Conservation (phyloP, 352 stramenopile genomes). For the Globisporangium echinulatum region DNA sequence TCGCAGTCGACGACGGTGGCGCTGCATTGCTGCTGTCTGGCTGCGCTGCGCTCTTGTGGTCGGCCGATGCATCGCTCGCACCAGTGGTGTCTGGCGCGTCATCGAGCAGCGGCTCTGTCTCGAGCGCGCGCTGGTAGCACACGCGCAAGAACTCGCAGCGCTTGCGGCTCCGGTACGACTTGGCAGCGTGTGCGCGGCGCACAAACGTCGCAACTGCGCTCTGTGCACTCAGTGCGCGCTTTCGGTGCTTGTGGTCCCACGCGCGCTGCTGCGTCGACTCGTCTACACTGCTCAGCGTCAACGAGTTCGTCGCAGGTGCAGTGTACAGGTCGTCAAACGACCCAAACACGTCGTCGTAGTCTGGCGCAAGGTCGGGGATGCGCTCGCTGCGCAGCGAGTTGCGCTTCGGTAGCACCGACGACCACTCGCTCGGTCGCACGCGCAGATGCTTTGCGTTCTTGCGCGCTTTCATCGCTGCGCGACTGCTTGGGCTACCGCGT, state of each 20-base stretch:
- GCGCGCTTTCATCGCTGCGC: not conserved
- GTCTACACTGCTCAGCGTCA: not conserved
- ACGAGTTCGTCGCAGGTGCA: constrained; percentile 1
- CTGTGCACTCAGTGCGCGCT: constrained; percentile 16
- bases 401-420: constrained; percentile 7
- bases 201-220: constrained; percentile 29
- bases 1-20: not conserved
- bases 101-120: constrained; percentile 20
- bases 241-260: constrained; percentile 4
- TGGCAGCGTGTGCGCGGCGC: constrained; percentile 30
- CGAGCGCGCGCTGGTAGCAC: constrained; percentile 46
- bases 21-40: not conserved
- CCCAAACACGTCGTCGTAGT: constrained; percentile 50
- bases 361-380: constrained; percentile 11
- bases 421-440: not conserved
- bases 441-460: constrained; percentile 5
- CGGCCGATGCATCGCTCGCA: not conserved
- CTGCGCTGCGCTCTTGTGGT: not conserved
- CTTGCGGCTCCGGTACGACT: constrained; percentile 50
- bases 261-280: not conserved
- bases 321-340: constrained; percentile 55
- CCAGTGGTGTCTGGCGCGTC: not conserved
- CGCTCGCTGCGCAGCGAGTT: constrained; percentile 15
- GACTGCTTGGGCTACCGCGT: not conserved
- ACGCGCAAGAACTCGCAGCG: constrained; percentile 59